phyloP scores from a whole-genome alignment of 2,329 filamentous ascomycete genomes.

The Mariannaea elegans region DNA sequence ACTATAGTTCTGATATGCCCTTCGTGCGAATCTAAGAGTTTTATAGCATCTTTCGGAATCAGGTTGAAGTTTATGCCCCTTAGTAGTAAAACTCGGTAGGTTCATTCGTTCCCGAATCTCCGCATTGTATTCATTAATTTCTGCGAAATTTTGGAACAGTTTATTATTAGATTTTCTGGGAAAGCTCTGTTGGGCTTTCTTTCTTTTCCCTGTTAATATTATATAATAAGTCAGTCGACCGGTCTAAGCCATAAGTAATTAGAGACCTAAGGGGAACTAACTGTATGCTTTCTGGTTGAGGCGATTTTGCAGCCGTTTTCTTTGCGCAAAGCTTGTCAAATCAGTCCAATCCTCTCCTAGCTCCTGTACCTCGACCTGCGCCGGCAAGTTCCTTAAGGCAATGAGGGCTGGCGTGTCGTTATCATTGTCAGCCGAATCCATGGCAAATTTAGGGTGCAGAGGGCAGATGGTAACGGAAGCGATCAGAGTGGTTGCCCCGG shows the following conservation, averaged over 20 bases:
- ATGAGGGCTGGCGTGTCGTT: no score
- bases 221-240: not conserved
- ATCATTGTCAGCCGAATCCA: no score
- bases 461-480: no score
- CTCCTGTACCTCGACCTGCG: not conserved
- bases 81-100: no score
- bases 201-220: not conserved
- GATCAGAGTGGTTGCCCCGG: no score
- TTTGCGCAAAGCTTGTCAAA: conserved; percentile 4
- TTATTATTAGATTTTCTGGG: no score
- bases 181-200: no score
- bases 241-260: no score
- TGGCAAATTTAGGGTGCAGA: no score
- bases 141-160: no score
- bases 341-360: conserved; percentile 13
- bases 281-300: conserved; percentile 16
- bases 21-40: not conserved
- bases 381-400: not conserved
- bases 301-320: conserved; percentile 16
- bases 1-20: not conserved
- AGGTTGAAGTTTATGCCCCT: not conserved
- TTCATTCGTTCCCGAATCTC: no score
- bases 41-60: not conserved
- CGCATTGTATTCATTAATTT: no score
- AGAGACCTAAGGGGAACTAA: not conserved